phyloP scores from a whole-genome alignment of 176 grass and related monocot species.

The Puccinellia tenuiflora region DNA sequence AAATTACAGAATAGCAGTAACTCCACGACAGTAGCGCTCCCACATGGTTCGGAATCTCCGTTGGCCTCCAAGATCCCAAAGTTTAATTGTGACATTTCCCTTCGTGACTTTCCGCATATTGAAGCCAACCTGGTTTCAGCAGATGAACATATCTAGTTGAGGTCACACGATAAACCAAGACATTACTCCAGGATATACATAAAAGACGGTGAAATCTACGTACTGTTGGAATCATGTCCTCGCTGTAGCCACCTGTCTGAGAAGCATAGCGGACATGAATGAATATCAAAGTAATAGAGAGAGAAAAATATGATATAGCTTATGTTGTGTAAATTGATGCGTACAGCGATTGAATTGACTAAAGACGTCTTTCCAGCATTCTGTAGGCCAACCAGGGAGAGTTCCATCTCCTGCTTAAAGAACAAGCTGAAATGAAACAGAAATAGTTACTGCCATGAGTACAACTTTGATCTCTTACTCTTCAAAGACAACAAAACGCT shows the following conservation, averaged over 20 bases:
- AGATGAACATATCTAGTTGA: slow-evolving; percentile 19
- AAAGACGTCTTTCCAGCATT: slow-evolving; percentile 98
- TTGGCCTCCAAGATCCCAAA: slow-evolving; percentile 98
- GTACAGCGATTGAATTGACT: slow-evolving; percentile 88
- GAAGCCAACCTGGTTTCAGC: slow-evolving; percentile 75
- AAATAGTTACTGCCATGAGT: not conserved
- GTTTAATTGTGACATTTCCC: slow-evolving; percentile 99
- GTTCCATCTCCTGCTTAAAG: slow-evolving; percentile 99
- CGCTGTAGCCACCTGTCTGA: slow-evolving; percentile 96
- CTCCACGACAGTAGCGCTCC: slow-evolving; percentile 97
- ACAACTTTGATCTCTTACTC: not conserved
- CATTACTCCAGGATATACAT: not conserved
- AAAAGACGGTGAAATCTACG: slow-evolving; percentile 15
- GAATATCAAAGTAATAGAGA: slow-evolving; percentile 38
- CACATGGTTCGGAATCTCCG: slow-evolving; percentile 96
- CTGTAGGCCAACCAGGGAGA: slow-evolving; percentile 89
- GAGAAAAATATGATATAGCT: slow-evolving; percentile 13
- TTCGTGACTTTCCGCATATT: slow-evolving; percentile 99
- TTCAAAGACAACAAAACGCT: not conserved
- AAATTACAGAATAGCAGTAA: slow-evolving; percentile 94
- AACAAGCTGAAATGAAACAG: slow-evolving; percentile 58
- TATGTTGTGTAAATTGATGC: slow-evolving; percentile 26
- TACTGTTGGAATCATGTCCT: slow-evolving; percentile 99
- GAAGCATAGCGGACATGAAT: slow-evolving; percentile 31
- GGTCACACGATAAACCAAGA: not conserved